Evolutionary conservation across 352 stramenopile species (phyloP).

Genomic region (Globisporangium abappressorium): DNA sequence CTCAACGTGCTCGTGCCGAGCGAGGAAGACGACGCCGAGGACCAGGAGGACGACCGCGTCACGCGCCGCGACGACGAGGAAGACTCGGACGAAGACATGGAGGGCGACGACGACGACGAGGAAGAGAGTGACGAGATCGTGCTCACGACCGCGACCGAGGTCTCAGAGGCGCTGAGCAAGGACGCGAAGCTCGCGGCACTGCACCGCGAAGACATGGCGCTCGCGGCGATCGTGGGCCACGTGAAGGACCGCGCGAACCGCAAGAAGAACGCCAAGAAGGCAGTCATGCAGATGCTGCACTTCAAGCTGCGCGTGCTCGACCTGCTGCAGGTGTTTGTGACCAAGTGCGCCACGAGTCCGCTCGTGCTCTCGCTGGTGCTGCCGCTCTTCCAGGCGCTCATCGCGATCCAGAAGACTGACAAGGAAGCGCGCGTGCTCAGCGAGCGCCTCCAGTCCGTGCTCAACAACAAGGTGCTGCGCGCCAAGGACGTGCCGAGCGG

Average conservation of each 20-base stretch:
- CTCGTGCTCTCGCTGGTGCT: slow-evolving; percentile 50
- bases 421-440: slow-evolving; percentile 69
- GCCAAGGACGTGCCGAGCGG: slow-evolving; percentile 45
- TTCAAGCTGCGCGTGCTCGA: slow-evolving; percentile 86
- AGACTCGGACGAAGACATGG: slow-evolving; percentile 45
- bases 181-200: slow-evolving; percentile 65
- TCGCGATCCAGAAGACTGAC: slow-evolving; percentile 50
- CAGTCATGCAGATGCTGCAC: slow-evolving; percentile 68
- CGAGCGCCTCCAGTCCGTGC: slow-evolving; percentile 64
- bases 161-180: slow-evolving; percentile 63
- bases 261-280: slow-evolving; percentile 75
- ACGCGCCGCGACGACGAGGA: slow-evolving; percentile 27
- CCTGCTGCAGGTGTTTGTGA: slow-evolving; percentile 69
- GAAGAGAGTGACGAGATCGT: slow-evolving; percentile 60
- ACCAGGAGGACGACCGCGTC: slow-evolving; percentile 28
- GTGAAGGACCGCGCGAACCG: slow-evolving; percentile 67
- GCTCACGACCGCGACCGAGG: slow-evolving; percentile 50
- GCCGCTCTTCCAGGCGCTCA: slow-evolving; percentile 62
- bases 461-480: slow-evolving; percentile 66
- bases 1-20: slow-evolving; percentile 57
- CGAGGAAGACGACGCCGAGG: slow-evolving; percentile 28
- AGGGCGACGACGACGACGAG: slow-evolving; percentile 31
- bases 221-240: slow-evolving; percentile 78
- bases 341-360: slow-evolving; percentile 24
- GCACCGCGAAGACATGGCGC: slow-evolving; percentile 73